These are phyloP conservation scores for Stromatinia cepivora DNA, from an alignment of 2,329 filamentous ascomycete genomes.

Conservation along the genomic window DNA sequence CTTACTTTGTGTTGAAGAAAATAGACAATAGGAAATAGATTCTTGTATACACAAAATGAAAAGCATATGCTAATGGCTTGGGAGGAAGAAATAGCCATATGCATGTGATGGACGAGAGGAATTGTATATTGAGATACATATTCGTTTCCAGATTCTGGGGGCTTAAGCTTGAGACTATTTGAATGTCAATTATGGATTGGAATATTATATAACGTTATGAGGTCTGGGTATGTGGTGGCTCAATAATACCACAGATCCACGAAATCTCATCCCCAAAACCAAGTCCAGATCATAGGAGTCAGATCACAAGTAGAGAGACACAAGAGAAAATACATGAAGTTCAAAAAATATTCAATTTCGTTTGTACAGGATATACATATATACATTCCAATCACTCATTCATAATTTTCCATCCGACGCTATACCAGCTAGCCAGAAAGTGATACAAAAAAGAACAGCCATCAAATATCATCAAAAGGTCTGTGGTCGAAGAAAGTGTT, in stretches of 20 bases:
- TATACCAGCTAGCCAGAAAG: background rate
- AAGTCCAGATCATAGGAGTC: background rate
- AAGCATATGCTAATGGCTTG: no score
- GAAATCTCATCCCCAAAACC: background rate
- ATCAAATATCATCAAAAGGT: background rate
- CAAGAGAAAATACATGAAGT: background rate
- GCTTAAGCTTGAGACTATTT: no score
- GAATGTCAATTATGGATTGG: no score
- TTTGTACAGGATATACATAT: slow-evolving; percentile 10
- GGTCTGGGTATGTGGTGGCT: no score
- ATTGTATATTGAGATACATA: no score
- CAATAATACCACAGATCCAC: fast-evolving
- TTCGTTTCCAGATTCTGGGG: no score
- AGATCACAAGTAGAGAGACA: background rate
- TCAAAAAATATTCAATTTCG: background rate
- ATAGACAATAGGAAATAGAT: no score
- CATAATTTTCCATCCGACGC: background rate
- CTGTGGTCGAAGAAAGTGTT: background rate
- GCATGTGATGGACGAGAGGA: no score
- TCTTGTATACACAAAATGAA: no score
- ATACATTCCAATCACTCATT: slow-evolving; percentile 8
- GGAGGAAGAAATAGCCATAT: no score
- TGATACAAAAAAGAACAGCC: background rate
- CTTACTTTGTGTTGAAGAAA: no score
- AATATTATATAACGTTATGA: no score